Evolutionary conservation across 306 rosid genomes (phyloP).

Genomic region (Citrullus colocynthis): DNA sequence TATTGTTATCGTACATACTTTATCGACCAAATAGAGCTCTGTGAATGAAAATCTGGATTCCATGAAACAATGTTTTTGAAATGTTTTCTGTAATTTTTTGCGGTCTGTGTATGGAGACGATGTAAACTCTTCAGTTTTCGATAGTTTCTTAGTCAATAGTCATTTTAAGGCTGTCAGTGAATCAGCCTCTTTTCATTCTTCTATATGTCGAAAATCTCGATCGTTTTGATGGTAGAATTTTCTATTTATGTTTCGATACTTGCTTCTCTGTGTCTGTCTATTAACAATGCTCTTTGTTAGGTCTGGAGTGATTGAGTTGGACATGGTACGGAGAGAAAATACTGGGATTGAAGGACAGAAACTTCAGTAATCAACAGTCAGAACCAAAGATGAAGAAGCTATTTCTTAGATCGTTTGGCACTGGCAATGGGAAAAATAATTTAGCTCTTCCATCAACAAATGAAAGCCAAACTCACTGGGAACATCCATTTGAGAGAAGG

Average conservation of each 20-base stretch:
- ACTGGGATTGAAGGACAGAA: constrained; percentile 10
- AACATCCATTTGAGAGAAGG: constrained; percentile 37
- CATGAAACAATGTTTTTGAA: neutral
- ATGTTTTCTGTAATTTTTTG: neutral
- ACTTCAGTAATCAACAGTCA: neutral
- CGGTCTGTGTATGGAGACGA: neutral
- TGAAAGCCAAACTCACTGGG: constrained; percentile 40
- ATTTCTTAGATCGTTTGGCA: constrained; percentile 2
- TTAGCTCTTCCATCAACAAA: constrained; percentile 31
- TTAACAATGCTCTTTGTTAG: constrained; percentile 4
- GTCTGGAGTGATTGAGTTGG: constrained; percentile 14
- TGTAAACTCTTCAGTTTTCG: neutral
- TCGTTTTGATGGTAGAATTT: neutral
- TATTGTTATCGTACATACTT: neutral
- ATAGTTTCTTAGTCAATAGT: neutral
- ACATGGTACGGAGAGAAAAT: constrained; percentile 11
- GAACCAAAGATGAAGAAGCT: constrained; percentile 8
- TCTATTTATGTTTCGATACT: neutral
- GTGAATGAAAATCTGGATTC: neutral
- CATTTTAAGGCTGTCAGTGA: neutral
- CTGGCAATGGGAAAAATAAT: constrained; percentile 29
- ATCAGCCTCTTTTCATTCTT: neutral
- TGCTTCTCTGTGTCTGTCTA: neutral
- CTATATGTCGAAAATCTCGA: neutral
- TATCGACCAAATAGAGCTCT: neutral